phyloP scores from a whole-genome alignment of 2,329 filamentous ascomycete species.

The Nemania diffusa region DNA sequence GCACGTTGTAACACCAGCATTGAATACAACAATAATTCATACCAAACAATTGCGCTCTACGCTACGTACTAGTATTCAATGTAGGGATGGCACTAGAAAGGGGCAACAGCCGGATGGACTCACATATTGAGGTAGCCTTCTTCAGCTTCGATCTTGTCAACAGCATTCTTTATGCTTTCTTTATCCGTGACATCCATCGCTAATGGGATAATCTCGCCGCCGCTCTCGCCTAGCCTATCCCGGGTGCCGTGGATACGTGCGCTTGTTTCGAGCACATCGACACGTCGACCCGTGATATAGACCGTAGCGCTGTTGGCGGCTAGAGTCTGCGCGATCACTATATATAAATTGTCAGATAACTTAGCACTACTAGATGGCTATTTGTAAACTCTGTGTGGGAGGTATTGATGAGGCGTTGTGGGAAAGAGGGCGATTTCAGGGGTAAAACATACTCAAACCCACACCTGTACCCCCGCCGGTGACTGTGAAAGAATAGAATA shows the following conservation, averaged over 20 bases:
- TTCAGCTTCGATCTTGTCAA: slow-evolving; percentile 61
- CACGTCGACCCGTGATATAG: slow-evolving; percentile 55
- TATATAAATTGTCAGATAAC: slow-evolving; percentile 14
- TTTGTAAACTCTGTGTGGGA: neutral
- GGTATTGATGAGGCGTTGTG: neutral
- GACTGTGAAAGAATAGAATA: slow-evolving; percentile 31
- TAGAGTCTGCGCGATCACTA: slow-evolving; percentile 58
- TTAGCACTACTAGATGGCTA: neutral
- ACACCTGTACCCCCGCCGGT: slow-evolving; percentile 47
- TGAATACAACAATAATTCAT: neutral
- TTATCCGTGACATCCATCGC: slow-evolving; percentile 61
- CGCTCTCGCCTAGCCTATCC: slow-evolving; percentile 48
- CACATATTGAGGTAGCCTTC: slow-evolving; percentile 63
- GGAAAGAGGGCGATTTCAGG: slow-evolving; percentile 7
- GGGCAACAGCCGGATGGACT: slow-evolving; percentile 15
- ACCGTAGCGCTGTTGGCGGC: slow-evolving; percentile 55
- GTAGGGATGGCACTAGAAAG: no score
- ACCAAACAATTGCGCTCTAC: no score
- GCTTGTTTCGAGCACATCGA: slow-evolving; percentile 55
- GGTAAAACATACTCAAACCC: slow-evolving; percentile 42
- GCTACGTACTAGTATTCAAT: no score
- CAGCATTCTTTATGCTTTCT: slow-evolving; percentile 58
- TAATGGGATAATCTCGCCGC: slow-evolving; percentile 59
- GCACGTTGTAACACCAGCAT: neutral
- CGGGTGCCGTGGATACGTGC: slow-evolving; percentile 58